These are phyloP conservation scores for Ophiognomonia clavigignenti-juglandacearum DNA, from an alignment of 2,329 filamentous ascomycete genomes.

Conservation along the genomic window DNA sequence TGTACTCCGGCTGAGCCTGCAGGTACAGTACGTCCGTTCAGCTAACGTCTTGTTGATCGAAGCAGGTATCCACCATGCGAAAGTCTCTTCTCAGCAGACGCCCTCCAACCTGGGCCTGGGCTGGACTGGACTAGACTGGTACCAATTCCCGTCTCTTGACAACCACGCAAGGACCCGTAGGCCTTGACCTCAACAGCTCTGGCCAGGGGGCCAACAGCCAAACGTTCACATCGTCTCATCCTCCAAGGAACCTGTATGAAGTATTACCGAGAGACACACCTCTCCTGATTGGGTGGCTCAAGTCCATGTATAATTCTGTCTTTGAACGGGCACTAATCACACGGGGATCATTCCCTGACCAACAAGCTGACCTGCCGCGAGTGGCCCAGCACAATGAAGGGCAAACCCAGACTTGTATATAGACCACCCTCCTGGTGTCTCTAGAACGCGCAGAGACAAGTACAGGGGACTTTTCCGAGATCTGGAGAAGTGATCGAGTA, in stretches of 20 bases:
- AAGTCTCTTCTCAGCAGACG: slow-evolving; percentile 1
- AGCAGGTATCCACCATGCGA: slow-evolving; percentile 5
- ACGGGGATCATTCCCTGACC: neutral
- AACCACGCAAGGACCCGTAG: slow-evolving; percentile 16
- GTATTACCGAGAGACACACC: neutral
- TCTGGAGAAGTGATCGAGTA: slow-evolving; percentile 9
- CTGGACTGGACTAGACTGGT: neutral
- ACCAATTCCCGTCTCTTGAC: slow-evolving; percentile 12
- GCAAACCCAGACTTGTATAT: neutral
- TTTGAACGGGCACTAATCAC: neutral
- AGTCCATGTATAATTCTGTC: neutral
- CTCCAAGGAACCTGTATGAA: neutral
- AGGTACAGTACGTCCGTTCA: slow-evolving; percentile 10
- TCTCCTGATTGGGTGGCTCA: slow-evolving; percentile 1
- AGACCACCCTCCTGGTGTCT: slow-evolving; percentile 12
- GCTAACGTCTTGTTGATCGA: slow-evolving; percentile 4
- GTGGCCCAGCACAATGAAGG: neutral
- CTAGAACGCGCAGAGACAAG: slow-evolving; percentile 1
- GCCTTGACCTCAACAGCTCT: neutral
- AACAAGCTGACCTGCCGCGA: neutral
- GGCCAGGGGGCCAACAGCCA: slow-evolving; percentile 2
- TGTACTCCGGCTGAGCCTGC: slow-evolving; percentile 9
- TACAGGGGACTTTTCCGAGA: slow-evolving; percentile 11
- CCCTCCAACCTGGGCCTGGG: neutral
- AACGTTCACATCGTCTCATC: neutral